phyloP scores from a whole-genome alignment of 768 basidiomycete genomes.

The Lactarius psammicola region DNA sequence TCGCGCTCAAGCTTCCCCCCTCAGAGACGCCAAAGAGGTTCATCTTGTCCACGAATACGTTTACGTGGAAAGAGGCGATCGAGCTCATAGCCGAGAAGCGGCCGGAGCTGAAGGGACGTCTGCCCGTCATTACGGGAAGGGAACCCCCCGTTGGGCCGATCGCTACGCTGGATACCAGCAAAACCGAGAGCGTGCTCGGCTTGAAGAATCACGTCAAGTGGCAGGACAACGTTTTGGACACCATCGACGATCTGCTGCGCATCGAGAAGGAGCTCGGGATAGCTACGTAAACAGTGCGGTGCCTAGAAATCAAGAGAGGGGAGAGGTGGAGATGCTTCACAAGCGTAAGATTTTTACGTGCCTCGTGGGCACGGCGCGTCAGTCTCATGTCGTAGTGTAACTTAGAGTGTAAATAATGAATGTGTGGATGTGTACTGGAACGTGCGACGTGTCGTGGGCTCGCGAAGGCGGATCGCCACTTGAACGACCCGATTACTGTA shows the following conservation, averaged over 20 bases:
- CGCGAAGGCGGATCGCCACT: background rate
- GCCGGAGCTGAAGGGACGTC: slow-evolving; percentile 32
- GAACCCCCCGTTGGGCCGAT: slow-evolving; percentile 3
- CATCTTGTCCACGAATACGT: slow-evolving; percentile 31
- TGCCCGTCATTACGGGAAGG: slow-evolving; percentile 24
- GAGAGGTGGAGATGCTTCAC: background rate
- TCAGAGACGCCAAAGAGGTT: slow-evolving; percentile 26
- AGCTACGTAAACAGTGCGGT: background rate
- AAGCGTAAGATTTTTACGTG: background rate
- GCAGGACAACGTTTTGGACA: slow-evolving; percentile 25
- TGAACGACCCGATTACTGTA: background rate
- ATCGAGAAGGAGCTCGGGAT: slow-evolving; percentile 15
- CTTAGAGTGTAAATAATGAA: background rate
- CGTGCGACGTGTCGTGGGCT: slow-evolving; percentile 3
- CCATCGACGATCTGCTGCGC: slow-evolving; percentile 25
- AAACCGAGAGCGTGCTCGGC: slow-evolving; percentile 11
- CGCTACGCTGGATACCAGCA: slow-evolving; percentile 8
- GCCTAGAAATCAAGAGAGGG: background rate
- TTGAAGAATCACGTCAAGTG: slow-evolving; percentile 20
- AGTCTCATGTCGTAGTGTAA: slow-evolving; percentile 7
- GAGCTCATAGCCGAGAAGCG: slow-evolving; percentile 29
- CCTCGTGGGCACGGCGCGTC: slow-evolving; percentile 7
- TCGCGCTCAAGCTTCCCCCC: slow-evolving; percentile 29
- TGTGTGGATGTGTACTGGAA: background rate
- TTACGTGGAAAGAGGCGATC: slow-evolving; percentile 34